Base-by-base conservation (phyloP, 2,329 filamentous ascomycete genomes). In the Ceratocystis huliohia region DNA sequence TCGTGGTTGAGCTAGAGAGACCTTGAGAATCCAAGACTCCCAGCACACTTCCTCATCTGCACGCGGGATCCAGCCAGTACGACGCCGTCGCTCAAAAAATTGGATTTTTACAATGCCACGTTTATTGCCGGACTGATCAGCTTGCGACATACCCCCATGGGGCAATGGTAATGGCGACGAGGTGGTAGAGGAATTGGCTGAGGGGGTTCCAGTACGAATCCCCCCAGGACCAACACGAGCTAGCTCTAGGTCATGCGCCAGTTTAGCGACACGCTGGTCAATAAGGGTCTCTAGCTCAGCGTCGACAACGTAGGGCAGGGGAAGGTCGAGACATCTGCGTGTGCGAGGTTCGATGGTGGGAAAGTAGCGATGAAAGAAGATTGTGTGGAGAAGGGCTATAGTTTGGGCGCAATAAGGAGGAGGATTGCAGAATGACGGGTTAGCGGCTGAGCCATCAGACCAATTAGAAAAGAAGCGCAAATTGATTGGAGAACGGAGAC, bases 291-390 rank as follows among this genome's bases (percentile, higher is more conserved):
- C 91, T 70, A 97, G 86, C 76, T 96, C 91, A 70, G 88, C 87
- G 74, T 96, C 91, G 74, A 91, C 86, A 73, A 97, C 88, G 72
- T 89, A 89, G 64, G 94, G 92, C 33, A 97, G 84, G 44, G 91
- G 92, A 69, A 96, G 83, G 76, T 96, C 92, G 70, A 96, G 86
- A 69, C 96, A 86, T 74, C 96, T 92, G 77, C 91, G 87, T 69
- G 90, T 91, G 69, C 85, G 84, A 5, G 94, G 93, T 53, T 84
- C 80, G 71, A 96, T 83, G 67, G 90, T 87, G 67, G 91, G 91
- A 80, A 97, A 96, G 83, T 93, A 96, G 73, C 94, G 88, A 79
- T 96, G 92, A 82, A 97, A 97, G 84, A 97, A 99, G 75, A 97
- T 96, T 63, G 92, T 95, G 76, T 96, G 92, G 63, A 97, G 83